Conservation (phyloP, 192 early-diverging fungal species). For the Phycomyces blakesleeanus region DNA sequence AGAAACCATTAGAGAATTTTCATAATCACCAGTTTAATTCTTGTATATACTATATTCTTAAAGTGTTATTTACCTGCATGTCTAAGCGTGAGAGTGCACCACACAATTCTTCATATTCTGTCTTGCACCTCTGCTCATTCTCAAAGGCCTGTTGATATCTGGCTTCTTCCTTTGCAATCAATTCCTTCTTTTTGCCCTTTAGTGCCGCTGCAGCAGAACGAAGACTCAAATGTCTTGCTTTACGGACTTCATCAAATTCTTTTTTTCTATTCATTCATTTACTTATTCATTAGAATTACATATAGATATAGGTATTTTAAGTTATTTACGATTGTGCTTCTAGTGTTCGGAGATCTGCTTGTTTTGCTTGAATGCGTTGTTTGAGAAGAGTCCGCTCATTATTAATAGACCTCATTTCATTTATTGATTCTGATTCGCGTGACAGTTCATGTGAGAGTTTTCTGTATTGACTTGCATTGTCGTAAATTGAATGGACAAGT, state of each 20-base stretch:
- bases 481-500: conserved; percentile 4
- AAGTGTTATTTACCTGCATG: background rate
- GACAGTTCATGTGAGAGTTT: conserved; percentile 6
- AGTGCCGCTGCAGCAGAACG: conserved; percentile 23
- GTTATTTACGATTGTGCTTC: conserved; percentile 10
- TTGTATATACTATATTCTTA: too few species aligned
- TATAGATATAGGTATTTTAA: too few species aligned
- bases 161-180: conserved; percentile 25
- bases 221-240: conserved; percentile 24
- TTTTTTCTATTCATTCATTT: conserved; percentile 20
- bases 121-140: conserved; percentile 16
- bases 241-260: conserved; percentile 24
- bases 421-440: background rate
- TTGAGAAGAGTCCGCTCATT: background rate
- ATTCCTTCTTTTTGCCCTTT: conserved; percentile 21
- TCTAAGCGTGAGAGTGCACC: background rate
- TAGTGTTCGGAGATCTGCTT: conserved; percentile 1
- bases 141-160: conserved; percentile 34
- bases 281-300: background rate
- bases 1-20: too few species aligned
- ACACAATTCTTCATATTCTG: conserved; percentile 10
- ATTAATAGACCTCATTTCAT: background rate
- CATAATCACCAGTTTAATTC: background rate
- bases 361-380: conserved; percentile 2
- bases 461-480: conserved; percentile 7